Evolutionary conservation across 1,139 yeast species (phyloP), one percentile per base, ranked within the genome.

Genomic region (Yamadazyma songkhlaensis): DNA sequence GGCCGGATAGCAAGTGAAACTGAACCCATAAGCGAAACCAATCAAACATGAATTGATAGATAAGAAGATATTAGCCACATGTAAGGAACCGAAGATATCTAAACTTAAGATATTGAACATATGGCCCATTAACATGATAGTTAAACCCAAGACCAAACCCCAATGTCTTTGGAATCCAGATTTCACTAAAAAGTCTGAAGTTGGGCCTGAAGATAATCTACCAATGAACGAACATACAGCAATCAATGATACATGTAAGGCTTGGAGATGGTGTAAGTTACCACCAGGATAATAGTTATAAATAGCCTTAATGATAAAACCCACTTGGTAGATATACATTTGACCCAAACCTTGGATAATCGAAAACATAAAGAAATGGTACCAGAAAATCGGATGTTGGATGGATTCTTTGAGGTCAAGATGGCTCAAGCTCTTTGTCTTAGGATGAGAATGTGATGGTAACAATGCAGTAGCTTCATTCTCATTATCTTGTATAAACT

Each of bases 1-100:
- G 1, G 92, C 84, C 0, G 96, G 96, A 55, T 79, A 84, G 6
- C 88, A 74, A 1, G 96, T 92, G 57, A 84, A 87, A 37, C 83
- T 68, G 36, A 84, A 72, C 1, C 96, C 96, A 60, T 86, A 88
- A n/a, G 88, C 81, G 33, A 74, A 65, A 0, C 96, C 96, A 38
- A 81, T 75, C 5, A 79, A 55, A 24, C 74, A 60, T 0, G 92
- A 82, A n/a, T 82, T 68, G 2, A 74, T 32, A 54, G 55, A 49
- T 8, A 63, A 43, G 25, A 76, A 67, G 35, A 79, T 50, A 43
- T 60, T 54, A 20, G 69, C 60, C 2, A 67, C 37, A 7, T 39
- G 27, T 15, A 59, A 40, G 47, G 43, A 60, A 45, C 41, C 67
- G 47, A 44, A 55, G 2, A 41, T 17, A 43, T 50, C 42, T 60